Conservation (phyloP, 768 basidiomycete genomes). For the Astraeus odoratus region DNA sequence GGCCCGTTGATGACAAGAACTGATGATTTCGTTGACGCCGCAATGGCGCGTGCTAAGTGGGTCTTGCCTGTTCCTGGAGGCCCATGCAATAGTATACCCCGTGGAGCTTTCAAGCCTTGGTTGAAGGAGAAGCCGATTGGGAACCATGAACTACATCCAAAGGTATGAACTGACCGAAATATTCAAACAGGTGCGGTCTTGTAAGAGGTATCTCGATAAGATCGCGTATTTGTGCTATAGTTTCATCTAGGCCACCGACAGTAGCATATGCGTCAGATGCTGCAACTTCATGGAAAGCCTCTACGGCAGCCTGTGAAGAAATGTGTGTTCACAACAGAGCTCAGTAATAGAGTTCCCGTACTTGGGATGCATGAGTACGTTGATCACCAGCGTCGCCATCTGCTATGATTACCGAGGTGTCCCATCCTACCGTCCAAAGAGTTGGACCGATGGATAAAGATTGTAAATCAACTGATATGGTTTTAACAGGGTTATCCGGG, state of each 20-base stretch:
- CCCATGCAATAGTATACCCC: conserved; percentile 90
- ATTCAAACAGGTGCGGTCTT: conserved; percentile 71
- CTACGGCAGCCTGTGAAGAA: conserved; percentile 36
- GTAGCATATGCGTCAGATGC: conserved; percentile 60
- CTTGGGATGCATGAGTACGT: conserved; percentile 2
- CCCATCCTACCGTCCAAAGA: conserved; percentile 66
- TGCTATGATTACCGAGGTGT: conserved; percentile 46
- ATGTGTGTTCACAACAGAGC: conserved; percentile 9
- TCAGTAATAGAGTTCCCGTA: conserved; percentile 22
- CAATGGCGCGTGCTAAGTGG: conserved; percentile 90
- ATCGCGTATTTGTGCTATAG: conserved; percentile 80
- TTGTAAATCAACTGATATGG: conserved; percentile 36
- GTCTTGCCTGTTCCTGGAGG: conserved; percentile 99
- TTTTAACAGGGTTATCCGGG: conserved; percentile 15
- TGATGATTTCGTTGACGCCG: conserved; percentile 75
- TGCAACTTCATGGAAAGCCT: conserved; percentile 38
- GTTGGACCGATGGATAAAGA: conserved; percentile 39
- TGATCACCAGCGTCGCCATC: conserved; percentile 24
- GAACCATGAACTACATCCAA: conserved; percentile 11
- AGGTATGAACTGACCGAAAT: conserved; percentile 49
- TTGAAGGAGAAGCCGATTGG: conserved; percentile 3
- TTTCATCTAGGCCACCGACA: conserved; percentile 83
- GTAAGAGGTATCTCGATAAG: conserved; percentile 82
- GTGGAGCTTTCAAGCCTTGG: conserved; percentile 87
- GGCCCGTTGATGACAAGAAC: conserved; percentile 96